These are phyloP conservation scores for Corymbia calophylla DNA, from an alignment of 441 rosid species.

Conservation along the genomic window DNA sequence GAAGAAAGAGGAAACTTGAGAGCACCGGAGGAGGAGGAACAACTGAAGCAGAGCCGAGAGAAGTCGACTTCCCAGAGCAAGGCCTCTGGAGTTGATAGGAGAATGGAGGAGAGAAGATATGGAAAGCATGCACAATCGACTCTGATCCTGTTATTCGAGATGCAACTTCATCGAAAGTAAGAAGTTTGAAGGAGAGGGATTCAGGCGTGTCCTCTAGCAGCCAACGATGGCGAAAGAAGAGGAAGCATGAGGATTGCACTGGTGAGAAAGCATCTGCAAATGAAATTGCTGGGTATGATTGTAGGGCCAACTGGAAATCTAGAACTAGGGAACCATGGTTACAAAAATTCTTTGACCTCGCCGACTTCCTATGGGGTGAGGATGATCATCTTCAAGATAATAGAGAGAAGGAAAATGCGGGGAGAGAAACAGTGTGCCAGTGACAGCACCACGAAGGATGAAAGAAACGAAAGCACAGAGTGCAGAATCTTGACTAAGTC, in stretches of 20 bases:
- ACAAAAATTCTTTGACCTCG: not conserved
- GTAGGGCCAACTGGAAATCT: not conserved
- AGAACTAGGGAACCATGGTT: not conserved
- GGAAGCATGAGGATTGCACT: not conserved
- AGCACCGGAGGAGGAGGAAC: not conserved
- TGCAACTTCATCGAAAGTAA: not conserved
- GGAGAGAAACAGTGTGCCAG: not conserved
- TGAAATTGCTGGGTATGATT: not conserved
- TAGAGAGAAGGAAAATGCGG: not conserved
- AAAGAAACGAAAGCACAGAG: not conserved
- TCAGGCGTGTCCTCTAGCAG: not conserved
- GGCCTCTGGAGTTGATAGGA: not conserved
- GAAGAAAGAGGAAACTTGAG: not conserved
- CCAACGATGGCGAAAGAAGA: not conserved
- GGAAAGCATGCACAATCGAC: not conserved
- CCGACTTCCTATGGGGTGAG: not conserved
- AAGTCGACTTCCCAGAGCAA: not conserved
- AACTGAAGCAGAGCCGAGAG: not conserved
- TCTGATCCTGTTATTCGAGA: not conserved
- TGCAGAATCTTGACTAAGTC: not conserved
- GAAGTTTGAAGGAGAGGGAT: not conserved
- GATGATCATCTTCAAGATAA: not conserved
- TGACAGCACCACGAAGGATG: not conserved
- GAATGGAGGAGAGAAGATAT: not conserved
- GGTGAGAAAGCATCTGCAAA: not conserved